phyloP scores from a whole-genome alignment of 2,329 filamentous ascomycete genomes.

The Dothidotthia symphoricarpi region DNA sequence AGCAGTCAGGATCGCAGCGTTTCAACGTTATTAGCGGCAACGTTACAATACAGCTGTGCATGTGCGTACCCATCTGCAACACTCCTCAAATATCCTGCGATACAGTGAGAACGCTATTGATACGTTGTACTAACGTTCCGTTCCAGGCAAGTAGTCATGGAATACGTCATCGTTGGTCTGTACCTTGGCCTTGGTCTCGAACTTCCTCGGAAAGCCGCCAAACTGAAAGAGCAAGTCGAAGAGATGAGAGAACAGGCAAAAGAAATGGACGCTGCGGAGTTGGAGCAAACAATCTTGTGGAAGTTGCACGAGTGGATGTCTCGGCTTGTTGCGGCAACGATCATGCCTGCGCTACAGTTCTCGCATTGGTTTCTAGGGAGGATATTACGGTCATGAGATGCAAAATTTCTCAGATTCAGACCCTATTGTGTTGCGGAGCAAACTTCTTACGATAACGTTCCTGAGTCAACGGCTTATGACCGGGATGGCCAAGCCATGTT shows the following conservation, averaged over 20 bases:
- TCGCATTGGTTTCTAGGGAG: conserved; percentile 37
- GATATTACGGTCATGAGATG: conserved; percentile 23
- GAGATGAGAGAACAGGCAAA: conserved; percentile 26
- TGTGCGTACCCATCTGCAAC: conserved; percentile 23
- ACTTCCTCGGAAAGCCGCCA: conserved; percentile 32
- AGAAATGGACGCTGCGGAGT: conserved; percentile 27
- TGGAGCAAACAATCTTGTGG: conserved; percentile 35
- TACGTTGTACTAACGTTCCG: background rate
- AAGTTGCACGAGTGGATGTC: conserved; percentile 32
- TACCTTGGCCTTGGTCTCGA: conserved; percentile 34
- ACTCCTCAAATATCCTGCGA: too few species aligned
- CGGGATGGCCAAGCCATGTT: too few species aligned
- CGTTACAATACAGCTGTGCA: conserved; percentile 37
- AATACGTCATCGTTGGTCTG: conserved; percentile 35
- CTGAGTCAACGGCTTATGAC: too few species aligned
- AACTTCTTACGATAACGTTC: too few species aligned
- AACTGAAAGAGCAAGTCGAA: conserved; percentile 28
- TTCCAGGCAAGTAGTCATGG: conserved; percentile 37
- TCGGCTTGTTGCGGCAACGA: conserved; percentile 28
- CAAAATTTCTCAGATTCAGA: background rate
- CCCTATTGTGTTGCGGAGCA: too few species aligned
- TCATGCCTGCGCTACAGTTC: conserved; percentile 34
- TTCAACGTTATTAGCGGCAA: conserved; percentile 40
- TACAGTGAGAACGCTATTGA: background rate
- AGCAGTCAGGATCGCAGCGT: conserved; percentile 13